phyloP scores from a whole-genome alignment of 257 asterid genomes.

The Solanum chmielewskii region DNA sequence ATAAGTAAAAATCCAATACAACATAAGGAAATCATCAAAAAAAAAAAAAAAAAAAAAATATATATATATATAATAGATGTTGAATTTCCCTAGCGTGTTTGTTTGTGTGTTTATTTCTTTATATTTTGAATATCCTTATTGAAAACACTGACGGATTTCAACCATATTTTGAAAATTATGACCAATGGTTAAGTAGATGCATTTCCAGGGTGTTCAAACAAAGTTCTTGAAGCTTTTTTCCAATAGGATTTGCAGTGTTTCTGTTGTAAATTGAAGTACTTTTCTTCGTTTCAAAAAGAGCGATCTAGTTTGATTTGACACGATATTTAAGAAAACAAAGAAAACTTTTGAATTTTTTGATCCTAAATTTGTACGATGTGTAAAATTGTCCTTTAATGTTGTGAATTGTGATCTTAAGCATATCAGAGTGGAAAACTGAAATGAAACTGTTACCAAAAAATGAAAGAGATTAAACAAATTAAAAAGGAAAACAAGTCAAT shows the following conservation, averaged over 20 bases:
- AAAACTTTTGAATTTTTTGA: too few species aligned
- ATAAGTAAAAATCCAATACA: not conserved
- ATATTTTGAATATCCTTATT: not conserved
- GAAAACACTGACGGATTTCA: not conserved
- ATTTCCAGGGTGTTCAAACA: not conserved
- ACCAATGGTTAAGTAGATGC: not conserved
- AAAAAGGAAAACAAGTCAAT: too few species aligned
- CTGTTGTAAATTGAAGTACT: not conserved
- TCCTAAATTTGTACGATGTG: too few species aligned
- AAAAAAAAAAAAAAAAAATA: not conserved
- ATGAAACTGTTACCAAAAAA: too few species aligned
- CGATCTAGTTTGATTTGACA: too few species aligned
- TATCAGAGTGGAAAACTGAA: accelerated
- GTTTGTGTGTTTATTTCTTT: not conserved
- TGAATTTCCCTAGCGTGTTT: not conserved
- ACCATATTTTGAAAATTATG: not conserved
- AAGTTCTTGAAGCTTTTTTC: not conserved
- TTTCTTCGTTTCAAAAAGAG: too few species aligned
- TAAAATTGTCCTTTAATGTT: too few species aligned
- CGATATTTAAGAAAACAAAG: too few species aligned
- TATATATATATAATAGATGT: not conserved
- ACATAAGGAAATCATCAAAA: constrained; percentile 14
- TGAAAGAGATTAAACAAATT: too few species aligned
- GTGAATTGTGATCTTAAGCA: too few species aligned
- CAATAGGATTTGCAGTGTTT: not conserved